Percentiles rank a stretch among this genome's conserved stretches.
Evolutionary conservation across 129 eudicot species (phyloP).

Genomic region (Scalesia atractyloides): DNA sequence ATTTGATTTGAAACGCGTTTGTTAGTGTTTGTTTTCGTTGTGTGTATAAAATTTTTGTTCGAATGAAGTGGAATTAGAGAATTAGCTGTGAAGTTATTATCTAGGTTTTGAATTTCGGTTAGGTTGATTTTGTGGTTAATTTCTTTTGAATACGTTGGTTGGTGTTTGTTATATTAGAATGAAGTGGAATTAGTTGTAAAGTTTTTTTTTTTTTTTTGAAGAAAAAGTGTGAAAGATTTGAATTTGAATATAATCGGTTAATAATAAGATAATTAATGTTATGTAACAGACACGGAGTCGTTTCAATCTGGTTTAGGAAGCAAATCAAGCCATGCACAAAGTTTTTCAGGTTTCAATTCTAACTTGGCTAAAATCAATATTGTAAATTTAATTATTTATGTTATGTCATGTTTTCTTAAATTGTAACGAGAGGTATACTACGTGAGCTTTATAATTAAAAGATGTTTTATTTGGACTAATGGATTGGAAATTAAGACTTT

Average conservation of each 20-base stretch:
- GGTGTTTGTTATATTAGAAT: not conserved
- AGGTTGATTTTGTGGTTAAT: no score
- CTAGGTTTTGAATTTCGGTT: no score
- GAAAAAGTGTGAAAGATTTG: not conserved
- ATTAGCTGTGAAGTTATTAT: no score
- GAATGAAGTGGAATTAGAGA: no score
- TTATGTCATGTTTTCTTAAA: conserved; percentile 26
- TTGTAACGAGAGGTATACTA: conserved; percentile 14
- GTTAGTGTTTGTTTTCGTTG: no score
- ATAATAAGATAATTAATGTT: conserved; percentile 58
- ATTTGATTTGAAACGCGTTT: no score
- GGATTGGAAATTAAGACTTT: conserved; percentile 55
- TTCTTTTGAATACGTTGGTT: no score
- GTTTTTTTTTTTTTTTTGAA: no score
- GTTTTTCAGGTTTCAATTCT: conserved; percentile 94
- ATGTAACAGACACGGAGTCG: conserved; percentile 92
- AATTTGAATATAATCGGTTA: conserved; percentile 32
- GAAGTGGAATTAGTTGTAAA: not conserved
- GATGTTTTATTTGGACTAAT: conserved; percentile 51
- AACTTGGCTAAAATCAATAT: conserved; percentile 59
- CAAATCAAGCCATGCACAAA: conserved; percentile 99
- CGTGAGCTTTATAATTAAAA: conserved; percentile 19
- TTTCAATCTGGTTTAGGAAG: conserved; percentile 97
- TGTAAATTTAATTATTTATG: conserved; percentile 40
- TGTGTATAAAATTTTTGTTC: no score